phyloP scores from a whole-genome alignment of 345 rosid species.

The Fremontodendron californicum region DNA sequence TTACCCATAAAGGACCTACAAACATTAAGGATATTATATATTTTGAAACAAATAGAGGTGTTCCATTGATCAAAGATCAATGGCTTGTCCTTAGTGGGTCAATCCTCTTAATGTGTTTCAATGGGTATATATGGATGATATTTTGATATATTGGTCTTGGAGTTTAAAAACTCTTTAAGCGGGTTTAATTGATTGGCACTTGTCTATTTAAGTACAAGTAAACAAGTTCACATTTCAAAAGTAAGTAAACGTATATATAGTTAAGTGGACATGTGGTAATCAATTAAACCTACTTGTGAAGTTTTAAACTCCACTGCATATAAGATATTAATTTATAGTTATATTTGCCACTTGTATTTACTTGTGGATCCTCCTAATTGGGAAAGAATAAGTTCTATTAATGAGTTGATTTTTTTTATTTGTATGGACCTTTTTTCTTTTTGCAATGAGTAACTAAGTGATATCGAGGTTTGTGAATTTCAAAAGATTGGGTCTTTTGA shows the following conservation, averaged over 20 bases:
- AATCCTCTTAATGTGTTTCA: not conserved
- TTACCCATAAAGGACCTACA: conserved; percentile 58
- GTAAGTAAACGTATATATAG: not conserved
- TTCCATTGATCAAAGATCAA: not conserved
- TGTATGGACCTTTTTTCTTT: not conserved
- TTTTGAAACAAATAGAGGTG: not conserved
- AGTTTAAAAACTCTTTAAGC: not conserved
- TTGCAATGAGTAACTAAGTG: not conserved
- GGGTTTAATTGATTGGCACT: not conserved
- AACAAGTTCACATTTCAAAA: not conserved
- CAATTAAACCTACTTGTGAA: not conserved
- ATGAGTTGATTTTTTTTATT: not conserved
- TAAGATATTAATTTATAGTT: not conserved
- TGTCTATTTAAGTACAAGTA: not conserved
- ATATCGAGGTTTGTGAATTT: not conserved
- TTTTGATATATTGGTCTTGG: not conserved
- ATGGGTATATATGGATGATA: not conserved
- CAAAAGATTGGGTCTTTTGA: not conserved
- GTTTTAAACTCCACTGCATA: not conserved
- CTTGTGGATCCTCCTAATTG: not conserved
- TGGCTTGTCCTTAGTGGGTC: not conserved
- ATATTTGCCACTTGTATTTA: not conserved
- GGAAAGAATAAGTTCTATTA: not conserved
- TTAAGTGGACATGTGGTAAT: not conserved
- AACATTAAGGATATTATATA: conserved; percentile 14